phyloP scores from a whole-genome alignment of 768 basidiomycete genomes.

The Hypholoma sublateritium region DNA sequence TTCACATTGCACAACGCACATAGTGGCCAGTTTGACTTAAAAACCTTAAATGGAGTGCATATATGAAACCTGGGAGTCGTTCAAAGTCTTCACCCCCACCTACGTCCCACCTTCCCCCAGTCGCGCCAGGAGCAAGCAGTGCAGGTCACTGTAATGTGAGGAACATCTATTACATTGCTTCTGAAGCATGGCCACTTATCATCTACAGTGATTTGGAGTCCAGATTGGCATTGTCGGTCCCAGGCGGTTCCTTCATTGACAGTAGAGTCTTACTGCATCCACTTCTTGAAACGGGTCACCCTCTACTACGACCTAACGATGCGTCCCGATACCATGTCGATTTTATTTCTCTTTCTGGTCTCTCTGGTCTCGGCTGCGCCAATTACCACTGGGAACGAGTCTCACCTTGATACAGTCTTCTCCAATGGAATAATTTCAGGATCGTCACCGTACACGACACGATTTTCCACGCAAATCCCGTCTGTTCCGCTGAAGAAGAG shows the following conservation, averaged over 20 bases:
- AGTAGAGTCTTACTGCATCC: background rate
- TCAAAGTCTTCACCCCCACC: background rate
- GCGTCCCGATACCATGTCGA: background rate
- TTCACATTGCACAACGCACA: no score
- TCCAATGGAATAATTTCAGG: background rate
- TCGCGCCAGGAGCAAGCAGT: background rate
- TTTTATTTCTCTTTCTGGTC: background rate
- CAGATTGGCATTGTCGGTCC: no score
- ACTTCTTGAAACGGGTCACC: background rate
- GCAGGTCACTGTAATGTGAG: background rate
- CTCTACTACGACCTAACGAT: background rate
- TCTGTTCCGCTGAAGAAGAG: background rate
- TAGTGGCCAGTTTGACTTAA: background rate
- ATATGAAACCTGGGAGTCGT: background rate
- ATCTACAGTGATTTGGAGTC: no score
- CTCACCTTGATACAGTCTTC: background rate
- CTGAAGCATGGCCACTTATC: background rate
- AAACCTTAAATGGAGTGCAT: no score
- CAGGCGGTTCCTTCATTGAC: background rate
- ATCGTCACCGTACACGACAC: background rate
- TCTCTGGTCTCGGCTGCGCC: conserved; percentile 2
- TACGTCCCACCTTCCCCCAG: no score
- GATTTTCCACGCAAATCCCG: conserved; percentile 5
- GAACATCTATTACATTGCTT: background rate
- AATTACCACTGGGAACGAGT: background rate